A percentile compares a stretch with the other conserved stretches of the same genome.
Evolutionary conservation across 805 yeast species (phyloP).

Genomic region (Debaryomyces castellii): DNA sequence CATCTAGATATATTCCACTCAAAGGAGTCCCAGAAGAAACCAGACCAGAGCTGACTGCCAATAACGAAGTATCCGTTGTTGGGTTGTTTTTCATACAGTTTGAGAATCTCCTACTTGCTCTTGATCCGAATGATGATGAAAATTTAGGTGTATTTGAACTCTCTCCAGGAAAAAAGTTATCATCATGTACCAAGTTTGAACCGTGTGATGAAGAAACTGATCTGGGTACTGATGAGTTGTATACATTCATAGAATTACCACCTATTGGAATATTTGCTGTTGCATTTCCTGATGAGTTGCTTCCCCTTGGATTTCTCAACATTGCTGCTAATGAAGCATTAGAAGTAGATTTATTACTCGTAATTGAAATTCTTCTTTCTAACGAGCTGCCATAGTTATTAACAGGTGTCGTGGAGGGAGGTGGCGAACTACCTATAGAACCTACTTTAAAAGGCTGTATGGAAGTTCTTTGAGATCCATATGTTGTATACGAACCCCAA

Average conservation of each 20-base stretch:
- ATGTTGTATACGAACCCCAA: background rate
- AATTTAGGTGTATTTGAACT: slow-evolving; percentile 54
- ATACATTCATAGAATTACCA: slow-evolving; percentile 8
- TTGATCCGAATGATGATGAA: slow-evolving; percentile 72
- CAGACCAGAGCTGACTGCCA: slow-evolving; percentile 40
- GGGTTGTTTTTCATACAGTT: slow-evolving; percentile 29
- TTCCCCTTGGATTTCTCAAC: slow-evolving; percentile 49
- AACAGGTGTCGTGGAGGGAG: slow-evolving; percentile 33
- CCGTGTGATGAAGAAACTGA: slow-evolving; percentile 43
- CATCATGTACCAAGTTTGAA: slow-evolving; percentile 28
- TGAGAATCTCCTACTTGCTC: slow-evolving; percentile 51
- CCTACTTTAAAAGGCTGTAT: slow-evolving; percentile 67
- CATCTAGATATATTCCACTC: slow-evolving; percentile 49
- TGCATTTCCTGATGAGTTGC: slow-evolving; percentile 42
- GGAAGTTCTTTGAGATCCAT: slow-evolving; percentile 24
- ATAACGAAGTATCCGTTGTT: slow-evolving; percentile 20
- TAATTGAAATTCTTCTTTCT: slow-evolving; percentile 41
- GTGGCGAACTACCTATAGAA: slow-evolving; percentile 47
- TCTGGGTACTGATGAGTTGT: slow-evolving; percentile 26
- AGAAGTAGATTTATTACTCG: slow-evolving; percentile 48
- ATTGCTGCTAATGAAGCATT: slow-evolving; percentile 55
- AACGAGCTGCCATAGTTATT: slow-evolving; percentile 20
- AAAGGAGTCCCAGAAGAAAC: slow-evolving; percentile 32
- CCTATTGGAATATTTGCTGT: slow-evolving; percentile 27
- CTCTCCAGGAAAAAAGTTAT: slow-evolving; percentile 18